phyloP scores from a whole-genome alignment of 768 basidiomycete genomes.

The Suillus fuscotomentosus region DNA sequence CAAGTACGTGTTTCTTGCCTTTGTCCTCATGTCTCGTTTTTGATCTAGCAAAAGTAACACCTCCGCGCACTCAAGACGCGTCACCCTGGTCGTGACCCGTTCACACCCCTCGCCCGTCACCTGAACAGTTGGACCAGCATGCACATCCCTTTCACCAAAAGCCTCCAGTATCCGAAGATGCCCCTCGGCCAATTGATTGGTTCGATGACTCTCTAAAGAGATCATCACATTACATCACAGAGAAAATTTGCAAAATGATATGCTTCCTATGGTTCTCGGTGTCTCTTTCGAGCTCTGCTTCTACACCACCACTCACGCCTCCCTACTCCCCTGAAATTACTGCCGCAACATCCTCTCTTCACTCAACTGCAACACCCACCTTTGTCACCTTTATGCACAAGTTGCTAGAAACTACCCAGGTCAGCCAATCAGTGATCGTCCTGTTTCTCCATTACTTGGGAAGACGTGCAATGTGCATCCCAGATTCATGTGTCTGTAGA shows the following conservation, averaged over 20 bases:
- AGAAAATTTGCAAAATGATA: slow-evolving; percentile 92
- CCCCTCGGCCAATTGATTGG: slow-evolving; percentile 60
- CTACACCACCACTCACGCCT: slow-evolving; percentile 39
- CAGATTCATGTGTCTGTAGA: neutral
- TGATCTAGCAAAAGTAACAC: slow-evolving; percentile 38
- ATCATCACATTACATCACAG: slow-evolving; percentile 72
- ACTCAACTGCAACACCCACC: slow-evolving; percentile 68
- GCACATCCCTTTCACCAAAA: slow-evolving; percentile 23
- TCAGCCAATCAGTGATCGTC: slow-evolving; percentile 91
- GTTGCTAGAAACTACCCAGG: slow-evolving; percentile 91
- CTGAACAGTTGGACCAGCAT: slow-evolving; percentile 14
- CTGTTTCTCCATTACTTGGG: slow-evolving; percentile 76
- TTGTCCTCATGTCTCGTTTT: slow-evolving; percentile 7
- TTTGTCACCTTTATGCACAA: slow-evolving; percentile 90
- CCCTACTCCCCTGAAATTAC: slow-evolving; percentile 35
- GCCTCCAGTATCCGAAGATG: slow-evolving; percentile 32
- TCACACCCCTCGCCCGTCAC: slow-evolving; percentile 18
- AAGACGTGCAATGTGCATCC: neutral
- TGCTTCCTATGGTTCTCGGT: slow-evolving; percentile 90
- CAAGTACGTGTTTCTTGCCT: slow-evolving; percentile 36
- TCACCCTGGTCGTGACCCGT: slow-evolving; percentile 21
- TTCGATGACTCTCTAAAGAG: slow-evolving; percentile 62
- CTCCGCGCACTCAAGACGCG: slow-evolving; percentile 43
- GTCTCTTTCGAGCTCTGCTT: slow-evolving; percentile 27
- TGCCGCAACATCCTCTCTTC: slow-evolving; percentile 53